phyloP scores from a whole-genome alignment of 257 asterid species.

The Nicotiana tabacum region DNA sequence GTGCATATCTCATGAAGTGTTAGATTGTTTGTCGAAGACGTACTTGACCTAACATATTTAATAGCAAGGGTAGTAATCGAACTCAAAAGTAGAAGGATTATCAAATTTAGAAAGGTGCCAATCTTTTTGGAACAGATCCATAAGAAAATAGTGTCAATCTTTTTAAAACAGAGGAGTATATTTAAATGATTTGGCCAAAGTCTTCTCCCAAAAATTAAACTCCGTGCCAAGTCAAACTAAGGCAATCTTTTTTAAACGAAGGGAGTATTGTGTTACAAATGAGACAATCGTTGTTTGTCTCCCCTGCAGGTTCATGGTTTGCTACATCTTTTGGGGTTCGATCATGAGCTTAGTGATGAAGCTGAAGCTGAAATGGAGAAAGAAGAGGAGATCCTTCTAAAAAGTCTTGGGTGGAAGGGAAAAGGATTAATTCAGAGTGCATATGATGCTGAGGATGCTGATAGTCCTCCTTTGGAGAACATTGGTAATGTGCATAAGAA shows the following conservation, averaged over 20 bases:
- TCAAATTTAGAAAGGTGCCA: too few relatives aligned
- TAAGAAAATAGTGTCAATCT: too few relatives aligned
- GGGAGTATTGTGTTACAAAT: not conserved
- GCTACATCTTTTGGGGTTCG: constrained; percentile 94
- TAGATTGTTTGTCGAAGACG: too few relatives aligned
- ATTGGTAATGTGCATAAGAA: constrained; percentile 50
- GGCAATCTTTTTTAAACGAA: too few relatives aligned
- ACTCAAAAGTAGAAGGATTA: too few relatives aligned
- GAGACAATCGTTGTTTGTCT: constrained; percentile 7
- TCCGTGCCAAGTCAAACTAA: too few relatives aligned
- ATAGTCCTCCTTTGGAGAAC: constrained; percentile 32
- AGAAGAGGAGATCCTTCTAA: constrained; percentile 71
- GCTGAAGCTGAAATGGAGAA: constrained; percentile 98
- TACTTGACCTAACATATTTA: too few relatives aligned
- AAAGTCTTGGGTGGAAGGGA: constrained; percentile 91
- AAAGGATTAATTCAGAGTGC: constrained; percentile 90
- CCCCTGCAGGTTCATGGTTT: constrained; percentile 83
- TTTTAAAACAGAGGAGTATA: not conserved
- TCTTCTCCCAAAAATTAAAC: too few relatives aligned
- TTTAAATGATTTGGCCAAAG: too few relatives aligned
- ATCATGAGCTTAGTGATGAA: constrained; percentile 91
- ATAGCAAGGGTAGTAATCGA: too few relatives aligned
- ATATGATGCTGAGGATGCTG: constrained; percentile 49
- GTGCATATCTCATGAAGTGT: too few relatives aligned
- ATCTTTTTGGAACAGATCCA: too few relatives aligned